Base-by-base conservation (phyloP, 1,284 basidiomycete species). In the Tilletia indica region DNA sequence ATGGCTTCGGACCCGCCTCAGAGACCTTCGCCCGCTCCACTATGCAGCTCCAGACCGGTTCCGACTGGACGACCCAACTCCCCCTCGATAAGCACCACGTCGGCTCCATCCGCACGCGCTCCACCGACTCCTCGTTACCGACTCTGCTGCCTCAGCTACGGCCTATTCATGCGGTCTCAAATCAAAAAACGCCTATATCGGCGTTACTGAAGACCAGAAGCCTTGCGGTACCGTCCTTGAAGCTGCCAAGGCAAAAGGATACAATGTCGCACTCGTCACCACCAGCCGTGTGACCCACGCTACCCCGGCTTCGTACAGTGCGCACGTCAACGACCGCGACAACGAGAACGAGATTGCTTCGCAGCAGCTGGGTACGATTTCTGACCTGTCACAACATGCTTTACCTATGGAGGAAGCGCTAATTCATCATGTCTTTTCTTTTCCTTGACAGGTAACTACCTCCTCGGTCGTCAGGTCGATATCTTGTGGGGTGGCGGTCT, bases 141-240 rank as follows among this genome's bases (percentile, higher is more conserved):
- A 85, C 75, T 81, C 79, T n/a, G 81, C 83, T 14, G 83, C 83
- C 2, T 76, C 74, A 1, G 83, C 79, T 0, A 85, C 83, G 8
- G 83, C 83, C 36, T 85, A 81, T 68, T 80, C 83, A 31, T 83
- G 82, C 63, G 83, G 69, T 9, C 70, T 67, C 64, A 82, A 83
- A 72, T 77, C 73, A 47, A 78, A 79, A 72, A 84, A 84, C 71
- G 82, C 79, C 11, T 81, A 79, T 71, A 83, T 83, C 61, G 82
- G 81, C 61, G 77, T 83, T 51, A 80, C 83, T 66, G 74, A 76
- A 34, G 77, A 83, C 66, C 77, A 78, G 70, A 82, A 81, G 73
- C 80, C 82, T 16, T 83, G 82, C 66, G 82, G 82, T 56, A 84
- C 83, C 2, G 78, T 84, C 0, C 78, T 85, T 21, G 83, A 85